Base-by-base conservation (phyloP, 345 rosid species). In the Boechera retrofracta region DNA sequence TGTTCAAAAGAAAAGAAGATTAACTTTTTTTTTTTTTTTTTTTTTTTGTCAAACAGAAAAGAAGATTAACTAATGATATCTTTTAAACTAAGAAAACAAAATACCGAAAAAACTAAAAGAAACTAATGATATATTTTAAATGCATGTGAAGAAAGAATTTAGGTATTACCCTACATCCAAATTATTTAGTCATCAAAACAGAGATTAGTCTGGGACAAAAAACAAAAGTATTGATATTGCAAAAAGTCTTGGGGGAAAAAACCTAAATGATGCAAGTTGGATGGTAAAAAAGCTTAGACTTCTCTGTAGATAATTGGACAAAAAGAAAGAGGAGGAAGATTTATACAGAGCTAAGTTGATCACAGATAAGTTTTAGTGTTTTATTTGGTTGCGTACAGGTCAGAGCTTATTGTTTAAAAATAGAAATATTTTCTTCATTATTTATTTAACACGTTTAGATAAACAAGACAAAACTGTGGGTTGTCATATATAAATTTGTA, bases 301-400 rank as follows among this genome's bases (percentile, higher is more conserved):
- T 76, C 36, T 39, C 39, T 36, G 24, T 55, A 71, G 39, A 76
- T 9, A 2, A 35, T 41, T 41, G 49, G 31, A 52, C 31, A 52
- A 2, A 36, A 13, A 28, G 5, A 26, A 39, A n/a, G 8, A 59
- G 48, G 29, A 69, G 21, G 67, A 47, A 18, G 67, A 71, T 77
- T 35, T 71, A 71, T 28, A 77, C 18, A 64, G 48, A 71, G 61
- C n/a, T 36, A 57, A 71, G 72, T 71, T 77, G 61, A 29, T 69
- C 61, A 77, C 72, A 56, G 47, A 38, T 77, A 65, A 35, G 62
- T 57, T 77, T 38, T 77, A 56, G 73, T 64, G 67, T 71, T 9
- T 29, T 45, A 55, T 57, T 70, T 39, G 58, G 81, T 72, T 77
- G 73, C 28, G 29, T 57, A 77, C 77, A 77, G 77, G 77, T 77